Percentiles rank a stretch among this genome's conserved stretches.
Evolutionary conservation across 2,329 filamentous ascomycete species (phyloP).

Genomic region (Penicillium concentricum): DNA sequence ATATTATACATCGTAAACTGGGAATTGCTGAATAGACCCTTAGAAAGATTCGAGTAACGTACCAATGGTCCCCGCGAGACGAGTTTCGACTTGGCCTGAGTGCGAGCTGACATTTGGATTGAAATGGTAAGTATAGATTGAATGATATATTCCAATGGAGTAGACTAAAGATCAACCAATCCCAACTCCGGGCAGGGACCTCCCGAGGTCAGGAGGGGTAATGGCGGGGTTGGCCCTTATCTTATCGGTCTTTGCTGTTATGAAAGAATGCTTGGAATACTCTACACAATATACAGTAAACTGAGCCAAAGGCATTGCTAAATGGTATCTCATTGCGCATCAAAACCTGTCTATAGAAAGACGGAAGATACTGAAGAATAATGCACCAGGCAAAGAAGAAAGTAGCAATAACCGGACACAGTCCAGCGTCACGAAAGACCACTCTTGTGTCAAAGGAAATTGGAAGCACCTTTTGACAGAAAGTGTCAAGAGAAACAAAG

Average conservation of each 20-base stretch:
- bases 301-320: too few species aligned
- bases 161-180: not conserved
- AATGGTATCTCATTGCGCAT: conserved; percentile 14
- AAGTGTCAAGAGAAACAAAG: conserved; percentile 1
- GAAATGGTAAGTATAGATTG: not conserved
- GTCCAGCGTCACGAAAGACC: not conserved
- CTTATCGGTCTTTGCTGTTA: not conserved
- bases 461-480: not conserved
- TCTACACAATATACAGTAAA: not conserved
- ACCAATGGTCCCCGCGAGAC: conserved; percentile 37
- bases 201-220: not conserved
- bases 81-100: conserved; percentile 29
- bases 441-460: not conserved
- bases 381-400: conserved; percentile 11
- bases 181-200: not conserved
- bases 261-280: too few species aligned
- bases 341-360: conserved; percentile 12
- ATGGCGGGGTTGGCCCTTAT: conserved; percentile 11
- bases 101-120: conserved; percentile 21
- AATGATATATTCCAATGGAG: not conserved
- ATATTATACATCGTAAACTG: not conserved
- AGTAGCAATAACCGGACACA: not conserved
- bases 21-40: not conserved
- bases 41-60: conserved; percentile 8
- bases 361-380: conserved; percentile 4